These are phyloP conservation scores for Vitis hybrid DNA, from an alignment of 177 flowering plant species.

Conservation along the genomic window DNA sequence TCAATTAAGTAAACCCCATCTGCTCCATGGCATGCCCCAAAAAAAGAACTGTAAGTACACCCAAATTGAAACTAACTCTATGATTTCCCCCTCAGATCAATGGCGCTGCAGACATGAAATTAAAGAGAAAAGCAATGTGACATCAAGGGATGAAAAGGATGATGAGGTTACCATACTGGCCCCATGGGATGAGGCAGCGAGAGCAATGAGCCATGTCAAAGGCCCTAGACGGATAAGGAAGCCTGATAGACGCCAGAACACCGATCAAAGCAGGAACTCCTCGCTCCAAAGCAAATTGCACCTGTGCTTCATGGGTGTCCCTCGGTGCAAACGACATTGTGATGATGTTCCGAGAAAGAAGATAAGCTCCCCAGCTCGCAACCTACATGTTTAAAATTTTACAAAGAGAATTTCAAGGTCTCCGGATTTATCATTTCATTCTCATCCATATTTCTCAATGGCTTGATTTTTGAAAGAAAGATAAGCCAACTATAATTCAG, in stretches of 20 bases:
- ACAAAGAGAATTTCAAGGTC: not conserved
- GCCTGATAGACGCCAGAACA: slow-evolving; percentile 51
- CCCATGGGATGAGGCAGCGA: slow-evolving; percentile 71
- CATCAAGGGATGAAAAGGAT: too few species aligned
- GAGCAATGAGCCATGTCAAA: slow-evolving; percentile 72
- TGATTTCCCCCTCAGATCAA: too few species aligned
- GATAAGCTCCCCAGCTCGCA: slow-evolving; percentile 69
- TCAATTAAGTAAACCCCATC: slow-evolving; percentile 52
- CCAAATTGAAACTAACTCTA: too few species aligned
- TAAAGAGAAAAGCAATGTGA: too few species aligned
- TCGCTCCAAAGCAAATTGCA: slow-evolving; percentile 64
- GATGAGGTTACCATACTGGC: slow-evolving; percentile 32
- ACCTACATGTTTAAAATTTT: slow-evolving; percentile 29
- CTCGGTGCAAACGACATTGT: slow-evolving; percentile 67
- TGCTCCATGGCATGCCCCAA: slow-evolving; percentile 8
- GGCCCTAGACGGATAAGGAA: slow-evolving; percentile 61
- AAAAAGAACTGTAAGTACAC: not conserved
- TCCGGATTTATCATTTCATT: too few species aligned
- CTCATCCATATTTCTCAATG: not conserved
- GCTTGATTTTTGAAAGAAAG: too few species aligned
- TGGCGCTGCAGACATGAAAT: too few species aligned
- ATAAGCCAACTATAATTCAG: too few species aligned
- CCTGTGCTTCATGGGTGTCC: slow-evolving; percentile 67
- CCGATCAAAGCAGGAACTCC: slow-evolving; percentile 71
- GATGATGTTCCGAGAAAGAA: slow-evolving; percentile 45